A percentile compares a stretch with the other conserved stretches of the same genome.
Evolutionary conservation across 2,329 filamentous ascomycete genomes (phyloP).

Genomic region (Sarocladium kiliense): DNA sequence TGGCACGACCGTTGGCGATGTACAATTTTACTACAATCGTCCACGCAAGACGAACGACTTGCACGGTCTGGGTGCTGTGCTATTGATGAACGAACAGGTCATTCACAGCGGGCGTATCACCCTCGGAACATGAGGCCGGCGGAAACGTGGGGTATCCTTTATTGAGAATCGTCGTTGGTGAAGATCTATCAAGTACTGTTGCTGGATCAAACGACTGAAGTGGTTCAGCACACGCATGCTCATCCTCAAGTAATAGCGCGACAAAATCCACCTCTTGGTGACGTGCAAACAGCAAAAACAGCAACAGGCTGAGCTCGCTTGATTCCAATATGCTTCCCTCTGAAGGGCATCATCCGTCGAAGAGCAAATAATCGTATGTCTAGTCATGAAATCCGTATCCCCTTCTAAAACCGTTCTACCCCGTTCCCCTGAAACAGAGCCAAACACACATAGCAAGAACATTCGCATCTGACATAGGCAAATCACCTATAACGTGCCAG

Average conservation of each 20-base stretch:
- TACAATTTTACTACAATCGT: constrained; percentile 2
- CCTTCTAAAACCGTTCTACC: not conserved
- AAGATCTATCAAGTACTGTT: not conserved
- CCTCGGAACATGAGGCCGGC: not conserved
- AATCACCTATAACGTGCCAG: constrained; percentile 26
- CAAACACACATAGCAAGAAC: not conserved
- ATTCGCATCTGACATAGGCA: not conserved
- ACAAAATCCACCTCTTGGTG: no score
- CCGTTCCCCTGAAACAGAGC: not conserved
- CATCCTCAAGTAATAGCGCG: no score
- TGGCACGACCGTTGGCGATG: constrained; percentile 5
- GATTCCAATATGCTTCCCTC: not conserved
- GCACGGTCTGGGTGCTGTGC: constrained; percentile 10
- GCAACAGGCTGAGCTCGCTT: not conserved
- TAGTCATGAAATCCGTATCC: not conserved
- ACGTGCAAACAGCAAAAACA: not conserved
- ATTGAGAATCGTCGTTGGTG: no score
- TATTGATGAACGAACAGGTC: constrained; percentile 11
- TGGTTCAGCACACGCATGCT: no score
- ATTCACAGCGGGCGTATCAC: not conserved
- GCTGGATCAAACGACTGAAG: no score
- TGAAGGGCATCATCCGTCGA: not conserved
- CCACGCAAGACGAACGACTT: constrained; percentile 7
- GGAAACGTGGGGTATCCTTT: not conserved
- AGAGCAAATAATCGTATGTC: not conserved